phyloP scores from a whole-genome alignment of 306 rosid species.

The Adenanthera pavonina region DNA sequence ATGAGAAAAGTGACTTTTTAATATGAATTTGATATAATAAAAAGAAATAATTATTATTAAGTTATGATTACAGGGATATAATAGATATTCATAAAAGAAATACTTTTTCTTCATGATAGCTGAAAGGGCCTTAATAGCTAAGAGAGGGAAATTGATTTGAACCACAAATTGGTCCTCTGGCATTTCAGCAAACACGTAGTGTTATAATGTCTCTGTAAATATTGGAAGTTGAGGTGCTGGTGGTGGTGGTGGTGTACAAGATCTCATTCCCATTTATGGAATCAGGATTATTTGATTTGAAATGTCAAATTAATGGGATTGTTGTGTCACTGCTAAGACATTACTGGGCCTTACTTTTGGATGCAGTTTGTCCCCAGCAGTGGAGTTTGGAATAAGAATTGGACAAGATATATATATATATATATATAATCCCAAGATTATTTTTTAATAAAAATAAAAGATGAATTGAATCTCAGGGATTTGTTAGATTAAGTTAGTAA shows the following conservation, averaged over 20 bases:
- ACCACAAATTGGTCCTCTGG: background rate
- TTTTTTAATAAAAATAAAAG: no score
- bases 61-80: no score
- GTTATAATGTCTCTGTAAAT: background rate
- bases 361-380: slow-evolving; percentile 19
- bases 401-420: background rate
- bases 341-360: background rate
- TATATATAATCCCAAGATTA: no score
- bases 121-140: background rate
- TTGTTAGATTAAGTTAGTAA: no score
- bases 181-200: background rate
- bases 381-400: slow-evolving; percentile 28
- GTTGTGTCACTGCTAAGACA: slow-evolving; percentile 5
- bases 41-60: no score
- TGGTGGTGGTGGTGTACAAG: background rate
- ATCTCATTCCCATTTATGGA: slow-evolving; percentile 20
- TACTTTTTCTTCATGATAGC: no score
- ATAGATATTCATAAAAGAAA: no score
- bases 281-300: slow-evolving; percentile 21
- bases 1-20: no score
- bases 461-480: no score
- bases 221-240: slow-evolving; percentile 28
- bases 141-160: background rate
- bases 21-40: no score
- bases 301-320: slow-evolving; percentile 24